Base-by-base conservation (phyloP, 2,329 filamentous ascomycete genomes). In the Microcera coccophila region DNA sequence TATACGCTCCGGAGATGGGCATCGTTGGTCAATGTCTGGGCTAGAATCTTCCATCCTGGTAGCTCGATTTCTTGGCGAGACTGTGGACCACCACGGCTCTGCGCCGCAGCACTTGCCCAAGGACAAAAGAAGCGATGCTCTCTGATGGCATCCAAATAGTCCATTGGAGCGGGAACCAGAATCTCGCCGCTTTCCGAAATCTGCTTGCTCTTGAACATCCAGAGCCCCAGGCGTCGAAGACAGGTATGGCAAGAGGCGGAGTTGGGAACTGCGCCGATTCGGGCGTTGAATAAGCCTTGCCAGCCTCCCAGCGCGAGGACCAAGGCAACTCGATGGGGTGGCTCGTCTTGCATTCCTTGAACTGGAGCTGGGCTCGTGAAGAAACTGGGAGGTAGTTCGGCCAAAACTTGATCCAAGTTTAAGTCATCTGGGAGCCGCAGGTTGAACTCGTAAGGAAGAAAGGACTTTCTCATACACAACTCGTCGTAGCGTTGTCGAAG, bases 51-150 rank as follows among this genome's bases (percentile, higher is more conserved):
- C 80, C 80, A 84, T 1, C 72, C 79, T 0, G 79, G 63, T 52
- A 67, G 61, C 24, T 65, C 62, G 5, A 62, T 62, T 36, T 58
- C 67, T 2, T 56, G 58, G 34, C 59, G 64, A 11, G 65, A 59
- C 24, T 61, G 41, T 47, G 64, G 35, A 58, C 62, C 49, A 39
- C 56, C 43, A 43, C 60, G 48, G 60, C 69, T 80, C 60, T 90
- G 86, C 1, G 79, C 75, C 10, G 68, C 57, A 3, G 78, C 65
- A 53, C 82, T 87, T 45, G 84, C 75, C 87, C 87, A 93, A 1
- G 87, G 87, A 53, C 87, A 93, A 59, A 90, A 93, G 58, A 88
- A 86, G 48, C 88, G 80, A 63, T 93, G 87, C 62, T 90, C 85
- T 4, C 75, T 74, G 2, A 84, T 66, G 4, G 82, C 80, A 57